A percentile compares a stretch with the other conserved stretches of the same genome.
phyloP scores from a whole-genome alignment of 139 green algal genomes.

The Eudorina sp. region DNA sequence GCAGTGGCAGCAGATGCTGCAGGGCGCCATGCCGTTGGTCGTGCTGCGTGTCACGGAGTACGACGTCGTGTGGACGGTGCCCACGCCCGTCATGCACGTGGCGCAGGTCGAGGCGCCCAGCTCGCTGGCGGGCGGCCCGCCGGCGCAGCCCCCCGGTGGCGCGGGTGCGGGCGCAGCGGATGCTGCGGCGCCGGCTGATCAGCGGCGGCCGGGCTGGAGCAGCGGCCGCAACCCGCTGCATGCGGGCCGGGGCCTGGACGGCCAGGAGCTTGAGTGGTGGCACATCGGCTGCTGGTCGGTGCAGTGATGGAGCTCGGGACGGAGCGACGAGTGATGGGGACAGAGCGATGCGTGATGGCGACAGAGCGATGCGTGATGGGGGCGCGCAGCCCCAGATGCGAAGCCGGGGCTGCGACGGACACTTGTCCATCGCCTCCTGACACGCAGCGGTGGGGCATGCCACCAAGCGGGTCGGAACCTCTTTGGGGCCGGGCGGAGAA shows the following conservation, averaged over 20 bases:
- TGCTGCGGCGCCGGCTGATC: neutral
- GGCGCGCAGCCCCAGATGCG: too few species aligned
- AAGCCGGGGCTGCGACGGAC: too few species aligned
- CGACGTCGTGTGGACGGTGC: conserved; percentile 45
- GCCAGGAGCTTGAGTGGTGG: conserved; percentile 47
- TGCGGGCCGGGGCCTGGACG: neutral
- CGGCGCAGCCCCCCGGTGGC: neutral
- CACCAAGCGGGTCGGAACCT: too few species aligned
- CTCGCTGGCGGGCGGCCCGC: neutral
- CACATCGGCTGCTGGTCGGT: conserved; percentile 29
- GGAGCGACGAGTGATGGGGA: too few species aligned
- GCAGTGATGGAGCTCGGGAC: neutral
- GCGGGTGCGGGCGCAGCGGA: neutral
- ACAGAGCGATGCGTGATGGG: too few species aligned
- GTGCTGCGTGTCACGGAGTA: conserved; percentile 40
- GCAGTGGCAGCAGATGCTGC: conserved; percentile 47
- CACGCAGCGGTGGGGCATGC: too few species aligned
- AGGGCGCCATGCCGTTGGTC: conserved; percentile 42
- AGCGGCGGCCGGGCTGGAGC: neutral
- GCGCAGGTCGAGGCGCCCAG: conserved; percentile 16
- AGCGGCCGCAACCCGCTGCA: neutral
- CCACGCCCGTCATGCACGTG: conserved; percentile 43
- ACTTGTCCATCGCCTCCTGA: too few species aligned
- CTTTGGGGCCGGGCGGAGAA: too few species aligned
- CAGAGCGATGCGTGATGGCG: too few species aligned